Conservation (phyloP, 805 yeast genomes). For the Vanderwaltozyma verrucispora region DNA sequence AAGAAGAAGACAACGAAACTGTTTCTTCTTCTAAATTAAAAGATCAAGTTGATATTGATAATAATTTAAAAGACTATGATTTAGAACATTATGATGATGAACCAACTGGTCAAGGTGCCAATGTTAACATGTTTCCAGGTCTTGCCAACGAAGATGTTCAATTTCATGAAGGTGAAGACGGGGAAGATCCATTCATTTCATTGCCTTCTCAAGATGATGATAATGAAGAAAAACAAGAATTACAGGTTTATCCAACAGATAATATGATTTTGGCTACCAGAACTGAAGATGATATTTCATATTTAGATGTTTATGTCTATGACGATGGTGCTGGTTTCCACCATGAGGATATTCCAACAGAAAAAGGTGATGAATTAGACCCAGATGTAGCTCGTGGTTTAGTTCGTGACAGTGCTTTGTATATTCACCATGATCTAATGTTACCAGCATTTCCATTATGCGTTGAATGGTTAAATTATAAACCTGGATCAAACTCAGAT, state of each 20-base stretch:
- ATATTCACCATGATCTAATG: conserved; percentile 95
- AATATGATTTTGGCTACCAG: conserved; percentile 83
- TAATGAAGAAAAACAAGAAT: conserved; percentile 71
- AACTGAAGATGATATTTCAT: conserved; percentile 92
- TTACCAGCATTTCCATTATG: conserved; percentile 94
- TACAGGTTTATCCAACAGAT: conserved; percentile 82
- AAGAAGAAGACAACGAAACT: conserved; percentile 19
- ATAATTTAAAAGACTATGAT: conserved; percentile 80
- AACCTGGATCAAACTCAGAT: conserved; percentile 41
- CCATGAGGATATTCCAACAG: conserved; percentile 52
- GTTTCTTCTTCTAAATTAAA: conserved; percentile 24
- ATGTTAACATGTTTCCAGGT: conserved; percentile 63
- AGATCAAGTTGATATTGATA: conserved; percentile 57
- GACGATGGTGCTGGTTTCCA: conserved; percentile 91
- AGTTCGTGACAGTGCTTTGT: conserved; percentile 63
- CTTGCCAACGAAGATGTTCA: conserved; percentile 46
- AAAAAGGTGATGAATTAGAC: conserved; percentile 50
- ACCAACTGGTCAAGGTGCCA: conserved; percentile 43
- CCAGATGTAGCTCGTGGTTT: conserved; percentile 68
- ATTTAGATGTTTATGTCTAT: conserved; percentile 85
- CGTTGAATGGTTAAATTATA: conserved; percentile 86
- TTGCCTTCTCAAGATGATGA: conserved; percentile 42
- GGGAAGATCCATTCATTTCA: conserved; percentile 34
- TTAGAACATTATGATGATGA: conserved; percentile 71
- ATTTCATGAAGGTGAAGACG: conserved; percentile 40